Evolutionary conservation across 169 alveolate genomes (phyloP).

Genomic region (Cryptosporidium viatorum): DNA sequence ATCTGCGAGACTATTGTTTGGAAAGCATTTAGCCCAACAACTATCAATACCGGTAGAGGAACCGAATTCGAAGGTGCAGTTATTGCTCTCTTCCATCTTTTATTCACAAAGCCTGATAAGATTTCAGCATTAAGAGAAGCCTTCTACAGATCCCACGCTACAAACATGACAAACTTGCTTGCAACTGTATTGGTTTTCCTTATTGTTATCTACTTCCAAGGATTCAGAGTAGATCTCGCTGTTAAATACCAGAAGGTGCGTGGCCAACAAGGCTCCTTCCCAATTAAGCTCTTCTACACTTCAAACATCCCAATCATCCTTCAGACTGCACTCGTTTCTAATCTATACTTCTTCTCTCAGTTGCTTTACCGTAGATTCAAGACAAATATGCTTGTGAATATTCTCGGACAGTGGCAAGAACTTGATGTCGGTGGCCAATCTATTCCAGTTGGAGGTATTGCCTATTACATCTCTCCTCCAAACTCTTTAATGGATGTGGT

Average conservation of each 20-base stretch:
- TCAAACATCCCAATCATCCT: conserved; percentile 99
- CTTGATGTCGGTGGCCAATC: conserved; percentile 95
- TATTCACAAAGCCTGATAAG: conserved; percentile 93
- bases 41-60: conserved; percentile 96
- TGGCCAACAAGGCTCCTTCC: conserved; percentile 98
- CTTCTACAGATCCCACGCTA: conserved; percentile 97
- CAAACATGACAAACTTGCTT: conserved; percentile 96
- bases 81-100: conserved; percentile 96
- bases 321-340: conserved; percentile 97
- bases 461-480: conserved; percentile 99
- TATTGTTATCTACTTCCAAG: conserved; percentile 99
- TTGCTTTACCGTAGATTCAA: conserved; percentile 96
- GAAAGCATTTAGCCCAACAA: conserved; percentile 99
- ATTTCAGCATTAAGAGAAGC: conserved; percentile 92
- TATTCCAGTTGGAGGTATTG: conserved; percentile 99
- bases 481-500: conserved; percentile 89
- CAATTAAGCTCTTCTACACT: conserved; percentile 99
- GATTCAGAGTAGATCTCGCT: conserved; percentile 97
- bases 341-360: conserved; percentile 98
- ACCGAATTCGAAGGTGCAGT: conserved; percentile 99
- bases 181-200: conserved; percentile 97
- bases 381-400: conserved; percentile 92
- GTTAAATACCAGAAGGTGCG: conserved; percentile 94
- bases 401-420: conserved; percentile 96
- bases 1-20: conserved; percentile 99